These are phyloP conservation scores for Neofusicoccum sp. DNA, from an alignment of 2,329 filamentous ascomycete species.

Conservation along the genomic window DNA sequence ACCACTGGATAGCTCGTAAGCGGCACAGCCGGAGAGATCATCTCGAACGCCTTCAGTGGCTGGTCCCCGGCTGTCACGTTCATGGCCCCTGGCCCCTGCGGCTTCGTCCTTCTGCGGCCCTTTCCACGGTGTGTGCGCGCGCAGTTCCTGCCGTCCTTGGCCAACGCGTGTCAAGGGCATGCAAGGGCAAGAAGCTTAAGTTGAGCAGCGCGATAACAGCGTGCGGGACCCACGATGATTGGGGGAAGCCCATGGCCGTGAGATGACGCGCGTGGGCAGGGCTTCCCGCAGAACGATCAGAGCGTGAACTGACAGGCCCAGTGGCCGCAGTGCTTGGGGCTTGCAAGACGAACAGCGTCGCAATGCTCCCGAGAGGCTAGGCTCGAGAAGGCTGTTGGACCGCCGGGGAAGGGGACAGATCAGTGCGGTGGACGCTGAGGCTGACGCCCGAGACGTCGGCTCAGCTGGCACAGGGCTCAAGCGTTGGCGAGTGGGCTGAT, in stretches of 20 bases:
- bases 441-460: not conserved
- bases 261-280: not conserved
- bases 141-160: not conserved
- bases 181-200: constrained; percentile 1
- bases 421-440: not conserved
- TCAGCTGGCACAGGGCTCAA: not conserved
- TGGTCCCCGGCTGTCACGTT: not conserved
- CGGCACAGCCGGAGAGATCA: not conserved
- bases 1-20: not conserved
- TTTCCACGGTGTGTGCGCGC: not conserved
- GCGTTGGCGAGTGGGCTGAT: not conserved
- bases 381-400: constrained; percentile 4
- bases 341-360: not conserved
- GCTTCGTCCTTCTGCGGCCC: not conserved
- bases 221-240: not conserved
- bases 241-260: not conserved
- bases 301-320: not conserved
- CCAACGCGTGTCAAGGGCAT: not conserved
- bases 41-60: not conserved
- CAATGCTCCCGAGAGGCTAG: not conserved
- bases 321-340: not conserved
- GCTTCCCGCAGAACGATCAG: not conserved
- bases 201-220: not conserved
- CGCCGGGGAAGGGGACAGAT: not conserved
- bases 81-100: constrained; percentile 4